These are phyloP conservation scores for Solanum peruvianum DNA, from an alignment of 257 asterid genomes.

Conservation along the genomic window DNA sequence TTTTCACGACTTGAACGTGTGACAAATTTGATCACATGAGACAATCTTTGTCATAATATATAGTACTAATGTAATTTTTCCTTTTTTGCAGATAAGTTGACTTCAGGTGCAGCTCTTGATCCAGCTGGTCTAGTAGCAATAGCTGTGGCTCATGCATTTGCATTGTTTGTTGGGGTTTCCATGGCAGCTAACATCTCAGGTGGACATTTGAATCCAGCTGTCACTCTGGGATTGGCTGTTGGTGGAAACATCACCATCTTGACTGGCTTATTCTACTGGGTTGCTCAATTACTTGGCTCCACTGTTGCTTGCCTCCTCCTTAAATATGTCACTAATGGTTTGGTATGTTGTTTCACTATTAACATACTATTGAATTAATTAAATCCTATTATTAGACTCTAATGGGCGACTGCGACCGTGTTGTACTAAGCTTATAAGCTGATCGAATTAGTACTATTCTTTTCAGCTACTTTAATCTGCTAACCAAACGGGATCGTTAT, in stretches of 20 bases:
- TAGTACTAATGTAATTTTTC: neutral
- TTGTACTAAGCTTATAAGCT: neutral
- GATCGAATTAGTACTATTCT: fast-evolving
- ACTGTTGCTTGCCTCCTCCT: conserved; percentile 55
- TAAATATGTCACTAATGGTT: conserved; percentile 42
- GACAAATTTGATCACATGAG: neutral
- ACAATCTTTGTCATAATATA: neutral
- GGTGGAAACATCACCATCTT: conserved; percentile 71
- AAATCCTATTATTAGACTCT: neutral
- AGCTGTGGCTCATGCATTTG: conserved; percentile 74
- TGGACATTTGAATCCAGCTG: conserved; percentile 78
- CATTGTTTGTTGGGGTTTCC: conserved; percentile 63
- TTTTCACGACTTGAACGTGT: neutral
- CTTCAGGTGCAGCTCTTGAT: conserved; percentile 38
- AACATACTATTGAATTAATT: neutral
- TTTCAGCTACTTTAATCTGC: neutral
- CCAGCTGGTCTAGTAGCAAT: conserved; percentile 62
- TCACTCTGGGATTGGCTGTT: conserved; percentile 62
- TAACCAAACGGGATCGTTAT: neutral
- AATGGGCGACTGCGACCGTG: neutral
- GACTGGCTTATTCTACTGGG: conserved; percentile 62
- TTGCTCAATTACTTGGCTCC: conserved; percentile 63
- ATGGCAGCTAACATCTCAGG: conserved; percentile 71
- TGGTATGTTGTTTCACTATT: conserved; percentile 20
- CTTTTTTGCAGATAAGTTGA: conserved; percentile 27